Evolutionary conservation across 2,329 filamentous ascomycete species (phyloP).

Genomic region (Claviceps cyperi): DNA sequence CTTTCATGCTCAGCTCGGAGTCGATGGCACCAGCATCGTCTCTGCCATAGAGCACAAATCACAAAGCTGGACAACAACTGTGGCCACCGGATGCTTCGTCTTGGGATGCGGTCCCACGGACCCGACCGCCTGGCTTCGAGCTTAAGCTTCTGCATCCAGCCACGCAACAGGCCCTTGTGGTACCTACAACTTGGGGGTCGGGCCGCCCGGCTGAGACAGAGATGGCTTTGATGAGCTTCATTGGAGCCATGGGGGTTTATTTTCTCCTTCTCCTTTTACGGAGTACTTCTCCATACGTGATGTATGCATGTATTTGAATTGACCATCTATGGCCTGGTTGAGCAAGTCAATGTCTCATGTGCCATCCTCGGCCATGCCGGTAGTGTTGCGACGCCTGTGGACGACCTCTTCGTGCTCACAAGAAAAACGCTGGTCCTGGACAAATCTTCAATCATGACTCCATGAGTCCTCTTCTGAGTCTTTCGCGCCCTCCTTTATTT

Average conservation of each 20-base stretch:
- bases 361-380: background rate
- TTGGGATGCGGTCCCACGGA: background rate
- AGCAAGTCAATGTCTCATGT: slow-evolving; percentile 2
- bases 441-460: background rate
- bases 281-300: background rate
- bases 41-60: background rate
- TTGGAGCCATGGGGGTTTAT: background rate
- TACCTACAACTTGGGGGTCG: background rate
- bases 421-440: background rate
- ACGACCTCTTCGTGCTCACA: too few species aligned
- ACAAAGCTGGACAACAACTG: background rate
- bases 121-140: slow-evolving; percentile 1
- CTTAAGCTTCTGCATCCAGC: slow-evolving; percentile 2
- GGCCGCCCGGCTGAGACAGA: background rate
- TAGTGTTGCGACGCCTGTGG: background rate
- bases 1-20: background rate
- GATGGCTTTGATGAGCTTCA: background rate
- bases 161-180: background rate
- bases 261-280: background rate
- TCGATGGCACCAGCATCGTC: background rate
- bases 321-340: background rate
- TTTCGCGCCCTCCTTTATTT: background rate
- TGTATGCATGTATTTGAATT: background rate
- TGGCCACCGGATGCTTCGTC: background rate
- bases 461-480: too few species aligned